These are phyloP conservation scores for Dendrocalamus sinicus DNA, from an alignment of 176 grass and related monocot genomes.

Conservation along the genomic window DNA sequence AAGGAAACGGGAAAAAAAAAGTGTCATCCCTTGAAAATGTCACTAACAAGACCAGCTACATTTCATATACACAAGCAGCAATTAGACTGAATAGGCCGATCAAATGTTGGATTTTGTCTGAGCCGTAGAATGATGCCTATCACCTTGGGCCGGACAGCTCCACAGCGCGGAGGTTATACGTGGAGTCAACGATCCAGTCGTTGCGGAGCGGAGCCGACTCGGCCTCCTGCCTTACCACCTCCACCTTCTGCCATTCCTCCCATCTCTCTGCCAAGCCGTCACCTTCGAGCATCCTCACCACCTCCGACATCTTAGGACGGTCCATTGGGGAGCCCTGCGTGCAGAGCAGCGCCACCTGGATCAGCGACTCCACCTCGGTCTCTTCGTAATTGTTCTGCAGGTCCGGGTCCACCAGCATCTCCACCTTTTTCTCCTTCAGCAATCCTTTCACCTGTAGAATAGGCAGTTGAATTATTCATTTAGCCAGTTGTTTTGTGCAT, in stretches of 20 bases:
- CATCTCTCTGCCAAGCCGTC: slow-evolving; percentile 68
- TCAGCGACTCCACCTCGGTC: slow-evolving; percentile 67
- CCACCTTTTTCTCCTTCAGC: slow-evolving; percentile 59
- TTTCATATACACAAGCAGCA: slow-evolving; percentile 57
- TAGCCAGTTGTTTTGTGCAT: slow-evolving; percentile 26
- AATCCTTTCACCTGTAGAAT: slow-evolving; percentile 63
- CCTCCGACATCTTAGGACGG: slow-evolving; percentile 77
- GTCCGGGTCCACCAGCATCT: slow-evolving; percentile 69
- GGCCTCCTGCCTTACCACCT: slow-evolving; percentile 66
- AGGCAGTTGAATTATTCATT: slow-evolving; percentile 30
- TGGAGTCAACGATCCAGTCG: slow-evolving; percentile 66
- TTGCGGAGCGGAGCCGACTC: slow-evolving; percentile 42
- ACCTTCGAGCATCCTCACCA: slow-evolving; percentile 81
- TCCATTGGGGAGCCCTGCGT: slow-evolving; percentile 73
- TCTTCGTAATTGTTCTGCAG: slow-evolving; percentile 56
- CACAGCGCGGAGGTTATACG: slow-evolving; percentile 52
- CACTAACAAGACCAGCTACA: slow-evolving; percentile 44
- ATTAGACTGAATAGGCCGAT: slow-evolving; percentile 46
- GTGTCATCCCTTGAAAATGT: not conserved
- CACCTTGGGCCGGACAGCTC: slow-evolving; percentile 80
- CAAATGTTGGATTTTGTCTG: slow-evolving; percentile 11
- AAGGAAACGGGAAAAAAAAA: slow-evolving; percentile 19
- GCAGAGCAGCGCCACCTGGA: slow-evolving; percentile 75
- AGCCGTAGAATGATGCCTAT: not conserved
- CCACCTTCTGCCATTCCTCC: slow-evolving; percentile 83